A percentile compares a stretch with the other conserved stretches of the same genome.
Evolutionary conservation across 2,329 filamentous ascomycete species (phyloP).

Genomic region (Aureobasidium musti): DNA sequence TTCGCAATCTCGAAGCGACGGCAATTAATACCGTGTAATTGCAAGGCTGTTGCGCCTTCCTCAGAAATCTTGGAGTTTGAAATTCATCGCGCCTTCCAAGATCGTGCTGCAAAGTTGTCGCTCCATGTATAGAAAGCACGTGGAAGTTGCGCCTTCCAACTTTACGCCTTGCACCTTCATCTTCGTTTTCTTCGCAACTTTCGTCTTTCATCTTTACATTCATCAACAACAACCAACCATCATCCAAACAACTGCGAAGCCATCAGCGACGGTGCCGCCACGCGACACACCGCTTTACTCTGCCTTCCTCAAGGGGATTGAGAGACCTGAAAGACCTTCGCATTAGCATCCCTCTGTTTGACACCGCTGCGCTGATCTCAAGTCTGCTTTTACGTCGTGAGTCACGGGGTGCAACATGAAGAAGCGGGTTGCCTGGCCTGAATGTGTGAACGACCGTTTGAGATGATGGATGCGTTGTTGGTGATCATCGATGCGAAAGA

Average conservation of each 20-base stretch:
- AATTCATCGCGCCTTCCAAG: no score
- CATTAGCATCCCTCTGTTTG: neutral
- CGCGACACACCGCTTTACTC: conserved; percentile 6
- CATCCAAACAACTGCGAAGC: neutral
- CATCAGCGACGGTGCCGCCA: neutral
- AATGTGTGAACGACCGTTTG: neutral
- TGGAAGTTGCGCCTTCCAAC: no score
- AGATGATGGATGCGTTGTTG: neutral
- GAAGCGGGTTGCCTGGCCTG: neutral
- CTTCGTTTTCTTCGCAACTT: neutral
- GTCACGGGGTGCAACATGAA: neutral
- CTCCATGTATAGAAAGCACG: no score
- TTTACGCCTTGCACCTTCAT: no score
- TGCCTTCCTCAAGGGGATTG: neutral
- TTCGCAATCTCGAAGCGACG: no score
- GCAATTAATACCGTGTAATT: no score
- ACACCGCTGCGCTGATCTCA: neutral
- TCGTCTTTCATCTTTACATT: neutral
- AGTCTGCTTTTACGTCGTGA: conserved; percentile 1
- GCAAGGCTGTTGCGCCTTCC: no score
- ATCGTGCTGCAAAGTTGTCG: no score
- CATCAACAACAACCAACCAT: neutral
- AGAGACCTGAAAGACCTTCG: neutral
- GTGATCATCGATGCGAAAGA: neutral
- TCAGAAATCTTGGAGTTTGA: no score